phyloP scores from a whole-genome alignment of 2,329 filamentous ascomycete genomes.

The Endothia cerciana region DNA sequence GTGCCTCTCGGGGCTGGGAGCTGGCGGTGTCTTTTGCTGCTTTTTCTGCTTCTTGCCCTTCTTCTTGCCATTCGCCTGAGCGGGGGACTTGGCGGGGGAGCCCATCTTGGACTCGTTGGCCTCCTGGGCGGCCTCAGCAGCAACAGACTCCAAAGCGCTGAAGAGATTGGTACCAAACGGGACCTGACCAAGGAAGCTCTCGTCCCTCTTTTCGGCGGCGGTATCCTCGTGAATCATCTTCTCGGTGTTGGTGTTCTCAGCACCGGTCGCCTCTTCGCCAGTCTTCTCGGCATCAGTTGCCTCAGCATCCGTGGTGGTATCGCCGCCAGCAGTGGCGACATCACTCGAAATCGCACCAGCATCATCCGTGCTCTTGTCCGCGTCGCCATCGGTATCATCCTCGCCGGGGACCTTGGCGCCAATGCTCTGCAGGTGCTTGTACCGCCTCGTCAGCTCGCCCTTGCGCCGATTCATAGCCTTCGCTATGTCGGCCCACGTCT shows the following conservation, averaged over 20 bases:
- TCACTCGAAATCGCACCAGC: conserved; percentile 5
- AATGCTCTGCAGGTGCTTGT: conserved; percentile 14
- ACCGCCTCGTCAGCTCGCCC: conserved; percentile 15
- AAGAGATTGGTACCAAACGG: background rate
- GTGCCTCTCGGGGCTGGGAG: background rate
- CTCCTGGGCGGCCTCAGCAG: background rate
- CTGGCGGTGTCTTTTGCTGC: background rate
- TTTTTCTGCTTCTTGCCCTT: conserved; percentile 7
- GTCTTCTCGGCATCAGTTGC: conserved; percentile 17
- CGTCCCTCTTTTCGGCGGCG: conserved; percentile 20
- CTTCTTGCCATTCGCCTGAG: conserved; percentile 22
- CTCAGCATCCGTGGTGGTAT: conserved; percentile 13
- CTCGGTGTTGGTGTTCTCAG: background rate
- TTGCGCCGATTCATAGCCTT: conserved; percentile 19
- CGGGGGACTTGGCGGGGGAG: background rate
- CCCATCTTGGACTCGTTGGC: conserved; percentile 10
- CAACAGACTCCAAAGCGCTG: background rate
- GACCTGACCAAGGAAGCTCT: background rate
- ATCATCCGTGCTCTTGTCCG: background rate
- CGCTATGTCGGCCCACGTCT: conserved; percentile 28
- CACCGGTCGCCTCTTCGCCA: conserved; percentile 7
- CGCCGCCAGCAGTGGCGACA: conserved; percentile 18
- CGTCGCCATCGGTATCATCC: background rate
- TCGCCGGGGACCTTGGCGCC: conserved; percentile 4
- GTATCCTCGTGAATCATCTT: background rate